Conservation (phyloP, 2,329 filamentous ascomycete species). For the Alternaria incomplexa region DNA sequence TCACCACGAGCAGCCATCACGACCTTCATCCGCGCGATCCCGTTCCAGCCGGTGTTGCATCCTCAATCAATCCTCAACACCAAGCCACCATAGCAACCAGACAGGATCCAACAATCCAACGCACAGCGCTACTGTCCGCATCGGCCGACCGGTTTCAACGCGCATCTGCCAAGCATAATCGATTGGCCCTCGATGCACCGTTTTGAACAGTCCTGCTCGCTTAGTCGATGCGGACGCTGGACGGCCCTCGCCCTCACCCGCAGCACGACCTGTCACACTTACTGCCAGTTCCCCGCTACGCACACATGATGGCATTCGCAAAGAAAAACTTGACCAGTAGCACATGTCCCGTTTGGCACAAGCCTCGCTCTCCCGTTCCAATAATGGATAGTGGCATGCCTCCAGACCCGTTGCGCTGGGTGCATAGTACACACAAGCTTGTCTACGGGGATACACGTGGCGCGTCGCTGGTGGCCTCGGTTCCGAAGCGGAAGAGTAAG, state of each 20-base stretch:
- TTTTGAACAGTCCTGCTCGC: conserved; percentile 33
- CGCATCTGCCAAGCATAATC: conserved; percentile 38
- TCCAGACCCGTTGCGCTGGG: conserved; percentile 18
- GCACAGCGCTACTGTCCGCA: conserved; percentile 23
- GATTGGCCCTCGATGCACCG: conserved; percentile 32
- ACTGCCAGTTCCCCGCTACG: conserved; percentile 22
- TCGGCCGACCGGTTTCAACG: conserved; percentile 36
- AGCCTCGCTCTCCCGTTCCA: conserved; percentile 12
- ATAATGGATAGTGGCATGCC: conserved; percentile 27
- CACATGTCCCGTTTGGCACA: conserved; percentile 12
- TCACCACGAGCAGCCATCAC: conserved; percentile 12
- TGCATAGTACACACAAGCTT: conserved; percentile 12
- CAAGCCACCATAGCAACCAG: conserved; percentile 26
- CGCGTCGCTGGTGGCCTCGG: conserved; percentile 38
- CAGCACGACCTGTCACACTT: conserved; percentile 43
- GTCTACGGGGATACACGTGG: conserved; percentile 45
- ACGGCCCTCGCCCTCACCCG: conserved; percentile 40
- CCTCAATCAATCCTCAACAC: conserved; percentile 30
- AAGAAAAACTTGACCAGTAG: conserved; percentile 9
- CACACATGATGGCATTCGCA: conserved; percentile 25
- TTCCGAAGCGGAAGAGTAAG: conserved; percentile 18
- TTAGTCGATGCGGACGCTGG: conserved; percentile 37
- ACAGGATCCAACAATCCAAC: conserved; percentile 26
- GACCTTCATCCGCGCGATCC: conserved; percentile 22
- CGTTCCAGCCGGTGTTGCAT: conserved; percentile 17